Evolutionary conservation across 306 rosid species (phyloP).

Genomic region (Phaseolus lunatus): DNA sequence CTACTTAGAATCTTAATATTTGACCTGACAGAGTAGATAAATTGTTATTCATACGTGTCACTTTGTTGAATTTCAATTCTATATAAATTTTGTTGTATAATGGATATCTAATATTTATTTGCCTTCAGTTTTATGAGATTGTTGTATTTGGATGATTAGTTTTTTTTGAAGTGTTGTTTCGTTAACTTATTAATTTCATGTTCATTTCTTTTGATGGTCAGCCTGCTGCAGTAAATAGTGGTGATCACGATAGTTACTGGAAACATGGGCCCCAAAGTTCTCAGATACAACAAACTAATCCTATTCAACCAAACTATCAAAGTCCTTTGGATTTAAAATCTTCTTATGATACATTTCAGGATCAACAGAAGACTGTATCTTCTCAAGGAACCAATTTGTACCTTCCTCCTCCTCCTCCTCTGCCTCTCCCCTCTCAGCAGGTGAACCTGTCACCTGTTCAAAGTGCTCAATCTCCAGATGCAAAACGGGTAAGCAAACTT

Average conservation of each 20-base stretch:
- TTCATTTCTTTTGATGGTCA: constrained; percentile 63
- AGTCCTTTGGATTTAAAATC: constrained; percentile 81
- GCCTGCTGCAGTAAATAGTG: constrained; percentile 81
- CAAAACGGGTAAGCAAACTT: constrained; percentile 70
- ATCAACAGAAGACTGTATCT: constrained; percentile 67
- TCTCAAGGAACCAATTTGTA: constrained; percentile 69
- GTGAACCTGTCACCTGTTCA: constrained; percentile 57
- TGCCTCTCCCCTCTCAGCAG: constrained; percentile 70
- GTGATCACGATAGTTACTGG: constrained; percentile 94
- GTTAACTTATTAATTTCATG: constrained; percentile 44
- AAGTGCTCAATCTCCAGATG: constrained; percentile 68
- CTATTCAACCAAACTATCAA: constrained; percentile 79
- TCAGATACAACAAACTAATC: constrained; percentile 73
- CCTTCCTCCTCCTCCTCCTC: constrained; percentile 49
- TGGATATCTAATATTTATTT: constrained; percentile 38
- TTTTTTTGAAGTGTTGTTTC: constrained; percentile 32
- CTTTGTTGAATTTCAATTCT: constrained; percentile 12
- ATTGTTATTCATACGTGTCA: constrained; percentile 19
- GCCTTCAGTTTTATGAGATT: constrained; percentile 33
- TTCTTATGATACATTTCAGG: constrained; percentile 95
- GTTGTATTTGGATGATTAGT: constrained; percentile 41
- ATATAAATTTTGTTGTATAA: constrained; percentile 31
- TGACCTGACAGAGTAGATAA: constrained; percentile 34
- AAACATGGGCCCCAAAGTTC: constrained; percentile 75
- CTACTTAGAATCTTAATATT: constrained; percentile 16